phyloP scores from a whole-genome alignment of 768 basidiomycete genomes.

The Tylopilus subfusipes region DNA sequence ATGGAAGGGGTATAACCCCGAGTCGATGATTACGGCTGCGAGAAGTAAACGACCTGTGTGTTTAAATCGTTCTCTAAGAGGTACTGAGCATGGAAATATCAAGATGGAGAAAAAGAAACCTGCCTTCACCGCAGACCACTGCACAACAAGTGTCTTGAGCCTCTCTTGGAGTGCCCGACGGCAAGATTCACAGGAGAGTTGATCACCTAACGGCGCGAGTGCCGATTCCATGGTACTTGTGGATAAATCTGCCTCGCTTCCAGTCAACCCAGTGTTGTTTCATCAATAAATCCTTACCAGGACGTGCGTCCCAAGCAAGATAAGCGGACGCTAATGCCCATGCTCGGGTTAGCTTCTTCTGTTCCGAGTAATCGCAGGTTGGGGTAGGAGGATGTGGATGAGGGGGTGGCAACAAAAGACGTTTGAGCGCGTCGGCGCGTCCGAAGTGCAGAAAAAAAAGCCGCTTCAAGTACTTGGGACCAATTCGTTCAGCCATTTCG shows the following conservation, averaged over 20 bases:
- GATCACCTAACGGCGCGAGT: constrained; percentile 64
- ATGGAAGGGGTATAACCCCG: constrained; percentile 5
- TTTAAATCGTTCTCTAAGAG: constrained; percentile 54
- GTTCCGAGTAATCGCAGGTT: constrained; percentile 67
- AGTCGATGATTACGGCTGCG: not conserved
- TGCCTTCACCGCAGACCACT: constrained; percentile 82
- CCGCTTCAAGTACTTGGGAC: constrained; percentile 73
- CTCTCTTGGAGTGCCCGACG: constrained; percentile 58
- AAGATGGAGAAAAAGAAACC: not conserved
- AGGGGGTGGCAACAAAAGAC: constrained; percentile 71
- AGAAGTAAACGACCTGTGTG: not conserved
- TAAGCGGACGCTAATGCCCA: constrained; percentile 84
- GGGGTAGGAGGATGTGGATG: constrained; percentile 70
- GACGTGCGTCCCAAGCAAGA: constrained; percentile 79
- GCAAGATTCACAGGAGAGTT: constrained; percentile 68
- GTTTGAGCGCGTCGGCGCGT: constrained; percentile 76
- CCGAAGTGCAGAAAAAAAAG: constrained; percentile 84
- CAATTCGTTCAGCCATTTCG: constrained; percentile 64
- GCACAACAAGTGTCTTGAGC: constrained; percentile 61
- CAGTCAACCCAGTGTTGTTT: constrained; percentile 1
- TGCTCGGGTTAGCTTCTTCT: constrained; percentile 75
- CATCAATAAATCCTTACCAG: constrained; percentile 46
- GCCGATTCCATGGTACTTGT: constrained; percentile 70
- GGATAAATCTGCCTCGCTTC: constrained; percentile 56
- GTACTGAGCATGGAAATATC: constrained; percentile 6